Base-by-base conservation (phyloP, 371 early-diverging fungal species). In the Rhizomucor pusillus region DNA sequence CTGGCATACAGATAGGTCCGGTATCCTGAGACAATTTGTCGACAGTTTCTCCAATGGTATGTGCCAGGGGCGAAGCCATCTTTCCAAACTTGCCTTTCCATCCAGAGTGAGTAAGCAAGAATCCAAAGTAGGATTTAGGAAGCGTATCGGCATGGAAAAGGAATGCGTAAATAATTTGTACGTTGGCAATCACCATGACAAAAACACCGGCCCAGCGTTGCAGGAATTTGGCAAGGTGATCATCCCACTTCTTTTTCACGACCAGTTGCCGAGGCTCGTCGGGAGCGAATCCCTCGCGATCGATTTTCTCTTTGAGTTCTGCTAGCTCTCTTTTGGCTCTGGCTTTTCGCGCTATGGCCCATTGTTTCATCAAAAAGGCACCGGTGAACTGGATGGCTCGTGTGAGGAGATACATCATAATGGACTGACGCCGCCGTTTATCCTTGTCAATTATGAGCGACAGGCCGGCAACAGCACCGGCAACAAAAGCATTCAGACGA, bases 401-500 rank as follows among this genome's bases (percentile, higher is more conserved):
- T 4, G 94, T 90, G 22, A 86, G 73, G 20, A 92, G 63, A 57
- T 92, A 93, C 36, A 92, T 70, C 49, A 90, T 85, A 35, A 94
- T 81, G 16, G 92, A 88, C 41, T 84, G 80, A 33, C 92, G 75
- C 29, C 92, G 80, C 12, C 73, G 76, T 34, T 73, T 65, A 69
- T 88, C 88, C 13, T 75, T 71, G 68, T 94, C 93, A 25, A 93
- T 67, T 18, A 77, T 60, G 18, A 91, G 71, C 0, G 87, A 69
- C 52, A 87, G 47, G 1, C 93, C 92, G 4, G 93, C 89, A 1
- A 90, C 59, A 34, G 83, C 71, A 14, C 93, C 94, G 3, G 94
- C 93, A 7, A 91, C 65, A 60, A 92, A 85, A 6, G 92, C 78
- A 50, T 89, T 89, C 43, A 81, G 63, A 20, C 76, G 65, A 63